Evolutionary conservation across 2,329 filamentous ascomycete genomes (phyloP), one percentile per base, ranked within the genome.

Genomic region (Aureobasidium namibiae): DNA sequence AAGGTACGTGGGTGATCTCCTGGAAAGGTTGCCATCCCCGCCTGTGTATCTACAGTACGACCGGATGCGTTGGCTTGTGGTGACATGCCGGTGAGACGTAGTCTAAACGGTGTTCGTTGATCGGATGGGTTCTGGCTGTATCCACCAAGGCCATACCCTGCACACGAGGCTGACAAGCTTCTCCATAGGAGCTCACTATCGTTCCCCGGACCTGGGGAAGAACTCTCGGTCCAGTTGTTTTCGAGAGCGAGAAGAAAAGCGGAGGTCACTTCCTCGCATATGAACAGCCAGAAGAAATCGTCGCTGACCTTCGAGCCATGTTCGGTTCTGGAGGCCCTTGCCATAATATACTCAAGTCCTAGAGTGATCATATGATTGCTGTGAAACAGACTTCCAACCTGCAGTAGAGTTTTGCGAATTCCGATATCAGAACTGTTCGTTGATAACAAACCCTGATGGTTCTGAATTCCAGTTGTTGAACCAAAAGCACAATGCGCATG

Each of bases 231-330:
- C 74, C 79, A 0, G 76, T 88, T 0, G 84, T 86, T 0, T 83
- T 80, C 53, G 79, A 84, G 65, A 73, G 69, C 11, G 63, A 69
- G 9, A 78, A 83, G 54, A 66, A 71, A 5, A 69, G 71, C 3
- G 81, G 82, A 0, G 83, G 83, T 0, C 83, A 86, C 65, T 86
- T 86, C 64, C 80, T 80, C 3, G 78, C 84, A 0, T 78, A 76
- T 59, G 84, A 86, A 69, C 71, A 72, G 36, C 83, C 83, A 0
- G 72, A 79, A 2, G 67, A 73, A 21, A 66, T 85, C 8, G 78
- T 75, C 0, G 69, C 67, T 4, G 83, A 85, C 66, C 61, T 85
- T 57, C 72, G 72, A 61, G 69, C 70, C 8, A 84, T 85, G 81
- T 84, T 84, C 72, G 78, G 79, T 0, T 74, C 74, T 60, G 73